Base-by-base conservation (phyloP, 352 stramenopile species). In the Thalassiosira delicatula region DNA sequence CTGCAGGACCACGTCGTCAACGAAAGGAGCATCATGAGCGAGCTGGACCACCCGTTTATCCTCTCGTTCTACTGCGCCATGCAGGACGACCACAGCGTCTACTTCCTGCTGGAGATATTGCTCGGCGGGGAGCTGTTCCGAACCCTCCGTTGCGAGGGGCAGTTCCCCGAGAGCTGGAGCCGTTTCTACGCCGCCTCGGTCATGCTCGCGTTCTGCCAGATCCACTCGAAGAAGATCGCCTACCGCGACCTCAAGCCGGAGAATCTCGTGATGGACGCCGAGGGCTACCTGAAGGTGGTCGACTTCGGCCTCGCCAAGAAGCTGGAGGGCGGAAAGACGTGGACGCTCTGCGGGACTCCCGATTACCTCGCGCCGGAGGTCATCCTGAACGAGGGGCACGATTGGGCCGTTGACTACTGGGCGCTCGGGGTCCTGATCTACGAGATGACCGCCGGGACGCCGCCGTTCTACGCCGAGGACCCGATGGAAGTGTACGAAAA, bases 331-430 rank as follows among this genome's bases (percentile, higher is more conserved):
- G 84, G 87, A 5, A 92, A 95, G 40, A 97, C 96, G 29, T 98
- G 96, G 86, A 98, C 96, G 12, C 84, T 98, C 11, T 98, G 96
- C 77, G 97, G 97, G 30, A 98, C 96, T 27, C 95, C 93, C 91
- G 85, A 98, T 93, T 91, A 96, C 95, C 21, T 92, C 70, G 74
- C 93, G 72, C 92, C 93, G 68, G 96, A 99, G 79, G 97, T 98
- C 40, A 97, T 99, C 60, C 90, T 97, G 44, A 98, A 98, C 87
- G 95, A 95, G 7, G 96, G 96, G 40, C 97, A 99, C 85, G 95
- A 98, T 76, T 92, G 96, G 62, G 95, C 92, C 12, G 95, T 98
- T 33, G 96, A 95, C 73, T 92, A 93, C 57, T 95, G 91, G 90
- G 89, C 80, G 51, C 60, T 95, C 0, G 92, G 91, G 23, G 88